Base-by-base conservation (phyloP, 441 rosid species). In the Arabidopsis lyrata region DNA sequence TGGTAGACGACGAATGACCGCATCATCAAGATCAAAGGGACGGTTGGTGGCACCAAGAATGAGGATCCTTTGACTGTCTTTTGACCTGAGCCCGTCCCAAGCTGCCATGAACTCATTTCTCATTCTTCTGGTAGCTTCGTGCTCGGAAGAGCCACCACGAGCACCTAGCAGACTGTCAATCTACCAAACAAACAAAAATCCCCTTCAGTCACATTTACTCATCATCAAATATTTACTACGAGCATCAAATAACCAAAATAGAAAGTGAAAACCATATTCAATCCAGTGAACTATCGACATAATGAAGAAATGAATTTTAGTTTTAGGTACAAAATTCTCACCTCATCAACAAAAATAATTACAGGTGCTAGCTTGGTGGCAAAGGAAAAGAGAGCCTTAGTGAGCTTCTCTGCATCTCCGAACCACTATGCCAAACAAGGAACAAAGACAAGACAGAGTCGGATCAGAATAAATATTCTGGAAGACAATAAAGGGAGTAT, bases 31-130 rank as follows among this genome's bases (percentile, higher is more conserved):
- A 84, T 95, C 99, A 86, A 95, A 95, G 10, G 98, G 98, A 31
- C 99, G 83, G 88, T 95, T 92, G 52, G 98, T 95, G 57, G 98
- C 99, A 70, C 97, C 97, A 10, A 95, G 96, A 70, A 95, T 88
- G 56, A 95, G 95, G 71, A 95, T 90, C 70, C 93, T 87, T 81
- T 95, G 95, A 80, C 95, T 95, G 63, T 92, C 98, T 83, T 92
- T 92, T 49, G 98, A 85, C 78, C 96, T 89, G 77, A 95, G 83
- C 68, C 97, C 98, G 72, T 95, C 99, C 98, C 99, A 95, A 53
- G 98, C 97, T 50, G 99, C 93, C 98, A 95, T 92, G 81, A 95
- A 95, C 80, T 95, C 99, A 71, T 95, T 95, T 81, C 95, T 87
- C 98, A 92, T 95, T 85, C 99, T 88, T 84, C 99, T 84, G 35